phyloP scores from a whole-genome alignment of 805 yeast species.

The Candida broadrunensis region DNA sequence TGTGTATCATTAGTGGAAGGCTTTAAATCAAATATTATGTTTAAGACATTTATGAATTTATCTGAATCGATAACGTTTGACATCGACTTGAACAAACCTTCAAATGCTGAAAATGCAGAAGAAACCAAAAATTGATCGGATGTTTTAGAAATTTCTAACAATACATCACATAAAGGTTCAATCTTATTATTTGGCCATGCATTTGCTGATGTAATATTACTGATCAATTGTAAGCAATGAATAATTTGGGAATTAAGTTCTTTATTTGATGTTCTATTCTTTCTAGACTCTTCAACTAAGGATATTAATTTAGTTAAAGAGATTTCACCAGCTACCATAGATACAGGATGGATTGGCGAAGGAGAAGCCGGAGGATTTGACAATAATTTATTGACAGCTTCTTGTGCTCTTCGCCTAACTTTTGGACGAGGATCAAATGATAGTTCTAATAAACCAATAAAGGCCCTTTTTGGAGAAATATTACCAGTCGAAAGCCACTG shows the following conservation, averaged over 20 bases:
- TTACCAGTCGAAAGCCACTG: constrained; percentile 64
- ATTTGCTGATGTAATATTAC: constrained; percentile 64
- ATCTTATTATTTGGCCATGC: constrained; percentile 79
- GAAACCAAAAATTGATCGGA: constrained; percentile 84
- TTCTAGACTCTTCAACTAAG: constrained; percentile 34
- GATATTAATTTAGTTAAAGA: constrained; percentile 55
- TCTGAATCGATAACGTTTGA: constrained; percentile 58
- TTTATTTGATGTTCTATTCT: constrained; percentile 36
- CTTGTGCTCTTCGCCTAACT: constrained; percentile 92
- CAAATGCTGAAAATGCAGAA: constrained; percentile 80
- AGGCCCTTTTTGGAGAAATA: constrained; percentile 79
- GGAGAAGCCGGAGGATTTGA: constrained; percentile 74
- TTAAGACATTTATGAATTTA: constrained; percentile 60
- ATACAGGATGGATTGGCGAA: constrained; percentile 72
- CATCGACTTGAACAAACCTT: constrained; percentile 70
- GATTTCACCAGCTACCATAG: constrained; percentile 65
- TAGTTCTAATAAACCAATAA: constrained; percentile 72
- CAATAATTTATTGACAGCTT: constrained; percentile 69
- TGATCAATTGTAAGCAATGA: constrained; percentile 75
- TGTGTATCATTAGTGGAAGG: constrained; percentile 83
- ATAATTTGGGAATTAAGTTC: constrained; percentile 59
- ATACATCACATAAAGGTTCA: constrained; percentile 70
- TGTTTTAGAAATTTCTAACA: constrained; percentile 74
- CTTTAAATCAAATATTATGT: constrained; percentile 70
- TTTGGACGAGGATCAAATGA: constrained; percentile 90